phyloP scores from a whole-genome alignment of 352 stramenopile genomes.

The Globisporangium irregulare region DNA sequence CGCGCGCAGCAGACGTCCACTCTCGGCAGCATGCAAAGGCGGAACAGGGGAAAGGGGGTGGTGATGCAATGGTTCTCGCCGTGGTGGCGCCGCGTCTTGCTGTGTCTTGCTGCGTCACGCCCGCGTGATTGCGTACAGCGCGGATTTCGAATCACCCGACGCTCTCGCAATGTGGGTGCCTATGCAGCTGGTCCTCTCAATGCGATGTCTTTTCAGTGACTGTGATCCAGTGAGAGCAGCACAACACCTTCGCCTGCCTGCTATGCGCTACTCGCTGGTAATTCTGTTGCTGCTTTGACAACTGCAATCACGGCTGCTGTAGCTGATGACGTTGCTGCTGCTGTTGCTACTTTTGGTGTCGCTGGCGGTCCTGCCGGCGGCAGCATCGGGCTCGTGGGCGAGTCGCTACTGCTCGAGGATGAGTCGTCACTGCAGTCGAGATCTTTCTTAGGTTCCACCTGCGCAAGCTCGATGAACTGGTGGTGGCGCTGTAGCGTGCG shows the following conservation, averaged over 20 bases:
- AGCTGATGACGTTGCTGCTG: neutral
- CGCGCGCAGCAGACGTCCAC: neutral
- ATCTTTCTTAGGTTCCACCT: constrained; percentile 26
- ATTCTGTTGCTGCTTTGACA: neutral
- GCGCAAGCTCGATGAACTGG: constrained; percentile 37
- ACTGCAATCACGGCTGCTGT: too few species aligned
- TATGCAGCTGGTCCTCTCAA: neutral
- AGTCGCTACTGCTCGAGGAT: neutral
- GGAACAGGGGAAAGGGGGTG: neutral
- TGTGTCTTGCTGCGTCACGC: neutral
- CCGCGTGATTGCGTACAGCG: constrained; percentile 1
- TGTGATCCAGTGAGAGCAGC: neutral
- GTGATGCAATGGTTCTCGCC: neutral
- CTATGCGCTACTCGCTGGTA: neutral
- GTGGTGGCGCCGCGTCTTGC: neutral
- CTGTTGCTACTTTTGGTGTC: neutral
- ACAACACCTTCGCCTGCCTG: neutral
- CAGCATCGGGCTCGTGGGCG: neutral
- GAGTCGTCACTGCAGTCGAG: neutral
- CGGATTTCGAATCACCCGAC: neutral
- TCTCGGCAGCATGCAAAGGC: neutral
- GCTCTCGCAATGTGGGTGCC: neutral
- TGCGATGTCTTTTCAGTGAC: neutral
- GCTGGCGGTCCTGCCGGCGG: neutral
- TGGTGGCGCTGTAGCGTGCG: constrained; percentile 22